Evolutionary conservation across 441 rosid genomes (phyloP).

Genomic region (Arabidopsis hybrid): DNA sequence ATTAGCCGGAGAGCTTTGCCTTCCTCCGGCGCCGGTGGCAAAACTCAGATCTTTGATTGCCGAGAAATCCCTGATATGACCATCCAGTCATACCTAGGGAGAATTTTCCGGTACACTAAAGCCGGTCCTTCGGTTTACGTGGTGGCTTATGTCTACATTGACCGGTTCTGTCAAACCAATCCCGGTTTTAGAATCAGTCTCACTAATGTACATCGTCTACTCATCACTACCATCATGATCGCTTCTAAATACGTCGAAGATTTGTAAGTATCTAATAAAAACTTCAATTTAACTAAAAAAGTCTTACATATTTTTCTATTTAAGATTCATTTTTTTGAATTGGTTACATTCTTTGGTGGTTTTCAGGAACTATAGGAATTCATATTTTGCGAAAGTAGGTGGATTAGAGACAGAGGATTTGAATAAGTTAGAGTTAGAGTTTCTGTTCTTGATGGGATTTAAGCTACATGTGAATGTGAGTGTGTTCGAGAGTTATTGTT

Average conservation of each 20-base stretch:
- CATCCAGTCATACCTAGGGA: constrained; percentile 78
- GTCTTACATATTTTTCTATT: too few species aligned
- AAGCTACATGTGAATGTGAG: constrained; percentile 85
- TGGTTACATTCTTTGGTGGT: not conserved
- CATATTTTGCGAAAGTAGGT: constrained; percentile 84
- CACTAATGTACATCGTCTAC: constrained; percentile 71
- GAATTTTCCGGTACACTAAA: constrained; percentile 82
- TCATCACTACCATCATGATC: constrained; percentile 79
- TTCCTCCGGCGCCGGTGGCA: constrained; percentile 21
- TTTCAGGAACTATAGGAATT: constrained; percentile 80
- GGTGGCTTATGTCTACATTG: constrained; percentile 89
- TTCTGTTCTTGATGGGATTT: constrained; percentile 86
- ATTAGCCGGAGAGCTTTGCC: constrained; percentile 41
- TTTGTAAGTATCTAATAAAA: constrained; percentile 53
- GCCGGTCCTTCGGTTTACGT: constrained; percentile 87
- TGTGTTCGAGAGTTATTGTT: constrained; percentile 88
- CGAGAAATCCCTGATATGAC: constrained; percentile 79
- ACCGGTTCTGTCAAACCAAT: constrained; percentile 78
- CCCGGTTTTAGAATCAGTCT: constrained; percentile 64
- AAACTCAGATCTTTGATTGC: constrained; percentile 61
- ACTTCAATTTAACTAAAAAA: not conserved
- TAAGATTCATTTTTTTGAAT: not conserved
- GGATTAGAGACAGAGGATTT: constrained; percentile 72
- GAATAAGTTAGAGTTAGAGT: constrained; percentile 79
- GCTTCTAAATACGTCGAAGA: constrained; percentile 87